These are phyloP conservation scores for Acorus calamus DNA, from an alignment of 106 monocot species.

Conservation along the genomic window DNA sequence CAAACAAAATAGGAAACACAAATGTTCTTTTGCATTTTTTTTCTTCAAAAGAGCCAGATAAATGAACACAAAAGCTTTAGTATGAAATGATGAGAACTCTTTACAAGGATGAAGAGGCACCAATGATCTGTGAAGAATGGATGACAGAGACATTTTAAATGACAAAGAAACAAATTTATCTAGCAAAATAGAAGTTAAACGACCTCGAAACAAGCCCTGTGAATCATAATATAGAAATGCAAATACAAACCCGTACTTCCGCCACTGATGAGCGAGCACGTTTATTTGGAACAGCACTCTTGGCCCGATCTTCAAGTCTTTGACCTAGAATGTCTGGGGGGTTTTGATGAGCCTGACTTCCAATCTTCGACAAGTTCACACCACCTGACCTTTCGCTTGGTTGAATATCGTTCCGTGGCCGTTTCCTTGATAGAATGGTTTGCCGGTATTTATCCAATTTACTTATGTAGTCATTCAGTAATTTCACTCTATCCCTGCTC, in stretches of 20 bases:
- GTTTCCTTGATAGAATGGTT: slow-evolving; percentile 43
- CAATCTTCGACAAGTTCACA: slow-evolving; percentile 39
- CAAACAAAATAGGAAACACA: no score
- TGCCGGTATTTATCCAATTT: slow-evolving; percentile 59
- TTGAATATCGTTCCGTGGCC: slow-evolving; percentile 40
- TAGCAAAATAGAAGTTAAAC: not conserved
- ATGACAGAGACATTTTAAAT: not conserved
- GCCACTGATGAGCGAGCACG: slow-evolving; percentile 74
- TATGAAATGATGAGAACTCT: no score
- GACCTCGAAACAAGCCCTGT: not conserved
- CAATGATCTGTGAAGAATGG: no score
- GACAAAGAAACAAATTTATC: not conserved
- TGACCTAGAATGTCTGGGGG: slow-evolving; percentile 34
- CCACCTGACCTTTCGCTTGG: slow-evolving; percentile 45
- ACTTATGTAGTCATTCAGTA: slow-evolving; percentile 44
- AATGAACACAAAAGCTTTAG: no score
- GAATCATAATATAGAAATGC: not conserved
- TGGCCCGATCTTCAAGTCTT: slow-evolving; percentile 60
- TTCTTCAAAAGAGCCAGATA: no score
- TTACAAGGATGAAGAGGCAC: no score
- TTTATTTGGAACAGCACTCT: slow-evolving; percentile 51
- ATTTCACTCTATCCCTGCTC: slow-evolving; percentile 59
- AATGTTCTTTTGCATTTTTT: no score
- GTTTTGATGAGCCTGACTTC: slow-evolving; percentile 39
- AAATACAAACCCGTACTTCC: slow-evolving; percentile 79